Evolutionary conservation across 1,139 yeast genomes (phyloP), one percentile per base, ranked within the genome.

Genomic region (Taphrina pruni): DNA sequence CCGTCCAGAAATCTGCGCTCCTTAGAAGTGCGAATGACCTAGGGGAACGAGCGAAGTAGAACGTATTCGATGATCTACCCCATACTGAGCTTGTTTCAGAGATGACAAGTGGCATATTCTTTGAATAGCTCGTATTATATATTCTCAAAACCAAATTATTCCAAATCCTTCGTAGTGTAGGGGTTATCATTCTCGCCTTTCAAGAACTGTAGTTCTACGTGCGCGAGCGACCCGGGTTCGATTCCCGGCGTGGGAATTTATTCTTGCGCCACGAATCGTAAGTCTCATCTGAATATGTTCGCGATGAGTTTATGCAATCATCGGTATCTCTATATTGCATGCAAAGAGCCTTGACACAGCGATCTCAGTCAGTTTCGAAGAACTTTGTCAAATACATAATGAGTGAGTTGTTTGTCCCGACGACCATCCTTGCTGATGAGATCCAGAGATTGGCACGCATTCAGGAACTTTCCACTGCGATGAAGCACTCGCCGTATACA

Each of bases 381-480:
- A 45, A 45, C 1, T 17, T 11, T n/a, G n/a, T 17, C 12, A n/a
- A 20, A 45, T 45, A 6, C 48, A 45, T 45, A 6, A 45, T 45
- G 48, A 45, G 48, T 45, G n/a, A 8, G 48, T 14, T 45, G 8
- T 8, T 17, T 2, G n/a, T 7, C 6, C 2, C 48, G 4, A 12
- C 20, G 8, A 12, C 17, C 1, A 12, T 7, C 48, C 6, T 1
- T 45, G 20, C 48, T 45, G 48, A 50, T 50, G n/a, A 1, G 4
- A n/a, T 11, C 6, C 38, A 64, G 67, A 64, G 20, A 64, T 64
- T 20, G 67, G 67, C 8, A 64, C 67, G 14, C 74, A 73, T 77
- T 90, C 95, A 58, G 99, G 99, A 8, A 85, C 93, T 0, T 94
- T 94, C 83, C 99, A 94, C 76, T 98, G 99, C 26, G 99, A 94